Percentiles rank a stretch among this genome's conserved stretches.
These are phyloP conservation scores for Cladosporium sp. DNA, from an alignment of 2,329 filamentous ascomycete genomes.

Conservation along the genomic window DNA sequence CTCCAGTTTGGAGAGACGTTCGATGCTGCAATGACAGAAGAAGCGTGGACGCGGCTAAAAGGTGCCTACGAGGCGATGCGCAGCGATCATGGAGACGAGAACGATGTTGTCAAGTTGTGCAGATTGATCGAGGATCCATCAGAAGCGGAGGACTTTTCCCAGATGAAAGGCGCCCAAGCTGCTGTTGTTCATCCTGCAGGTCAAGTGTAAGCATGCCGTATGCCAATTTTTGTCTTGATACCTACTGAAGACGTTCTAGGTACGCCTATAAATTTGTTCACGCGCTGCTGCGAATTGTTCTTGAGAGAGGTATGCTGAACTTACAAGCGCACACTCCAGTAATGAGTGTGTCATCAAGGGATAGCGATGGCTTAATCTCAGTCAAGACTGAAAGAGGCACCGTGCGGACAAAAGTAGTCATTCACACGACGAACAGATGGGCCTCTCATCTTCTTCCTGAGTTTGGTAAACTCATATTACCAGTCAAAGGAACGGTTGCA, in stretches of 20 bases:
- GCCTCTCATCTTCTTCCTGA: conserved; percentile 21
- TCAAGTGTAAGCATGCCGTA: conserved; percentile 19
- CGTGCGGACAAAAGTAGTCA: conserved; percentile 17
- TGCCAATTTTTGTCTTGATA: background rate
- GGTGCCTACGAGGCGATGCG: conserved; percentile 27
- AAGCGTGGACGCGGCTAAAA: conserved; percentile 28
- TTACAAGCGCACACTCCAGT: conserved; percentile 29
- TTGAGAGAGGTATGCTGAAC: conserved; percentile 19
- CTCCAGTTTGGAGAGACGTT: conserved; percentile 31
- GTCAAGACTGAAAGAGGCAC: conserved; percentile 18
- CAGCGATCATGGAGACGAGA: conserved; percentile 26
- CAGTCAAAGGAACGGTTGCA: conserved; percentile 21
- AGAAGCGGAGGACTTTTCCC: conserved; percentile 29
- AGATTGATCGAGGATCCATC: conserved; percentile 19
- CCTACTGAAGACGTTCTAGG: conserved; percentile 4
- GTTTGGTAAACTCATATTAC: conserved; percentile 20
- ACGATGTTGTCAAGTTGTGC: conserved; percentile 26
- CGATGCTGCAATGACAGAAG: conserved; percentile 32
- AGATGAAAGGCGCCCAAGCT: conserved; percentile 29
- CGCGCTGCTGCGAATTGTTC: conserved; percentile 20
- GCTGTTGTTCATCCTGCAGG: conserved; percentile 28
- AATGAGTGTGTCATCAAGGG: conserved; percentile 21
- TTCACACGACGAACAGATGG: conserved; percentile 24
- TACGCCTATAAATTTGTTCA: conserved; percentile 27
- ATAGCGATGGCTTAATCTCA: conserved; percentile 24